phyloP scores from a whole-genome alignment of 768 basidiomycete genomes.

The Boletus rufocinnamomeus region DNA sequence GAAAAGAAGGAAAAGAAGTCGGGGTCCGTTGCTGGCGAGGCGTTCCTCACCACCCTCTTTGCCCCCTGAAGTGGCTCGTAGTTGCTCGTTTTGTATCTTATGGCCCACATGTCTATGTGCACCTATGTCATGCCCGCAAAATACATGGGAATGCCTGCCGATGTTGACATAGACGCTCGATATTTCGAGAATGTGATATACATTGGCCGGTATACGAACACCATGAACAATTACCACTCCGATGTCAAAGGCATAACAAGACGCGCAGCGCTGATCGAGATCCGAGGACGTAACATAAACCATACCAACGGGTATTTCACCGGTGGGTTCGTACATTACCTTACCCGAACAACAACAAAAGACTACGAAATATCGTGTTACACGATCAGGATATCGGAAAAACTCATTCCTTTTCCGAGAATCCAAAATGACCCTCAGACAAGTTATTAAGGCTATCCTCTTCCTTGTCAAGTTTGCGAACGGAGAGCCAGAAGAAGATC shows the following conservation, averaged over 20 bases:
- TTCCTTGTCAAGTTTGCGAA: conserved; percentile 56
- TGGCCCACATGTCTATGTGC: conserved; percentile 18
- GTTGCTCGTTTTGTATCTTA: conserved; percentile 5
- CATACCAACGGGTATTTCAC: neutral
- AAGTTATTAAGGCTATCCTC: conserved; percentile 68
- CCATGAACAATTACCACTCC: neutral
- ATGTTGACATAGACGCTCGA: neutral
- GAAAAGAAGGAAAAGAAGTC: conserved; percentile 58
- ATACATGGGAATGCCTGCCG: conserved; percentile 2
- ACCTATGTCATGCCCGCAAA: conserved; percentile 21
- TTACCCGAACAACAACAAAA: neutral
- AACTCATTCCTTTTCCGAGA: neutral
- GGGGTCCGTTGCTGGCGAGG: conserved; percentile 71
- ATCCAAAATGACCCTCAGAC: conserved; percentile 37
- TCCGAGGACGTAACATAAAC: neutral
- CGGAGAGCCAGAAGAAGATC: conserved; percentile 52
- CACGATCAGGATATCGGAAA: neutral
- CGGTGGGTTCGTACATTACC: neutral
- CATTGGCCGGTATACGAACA: neutral
- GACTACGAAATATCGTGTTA: neutral
- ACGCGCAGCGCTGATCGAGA: too few relatives aligned
- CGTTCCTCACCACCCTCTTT: conserved; percentile 82
- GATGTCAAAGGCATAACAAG: neutral
- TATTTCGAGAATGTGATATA: neutral
- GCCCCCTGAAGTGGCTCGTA: conserved; percentile 63